phyloP scores from a whole-genome alignment of 208 protist species.

The Leishmania mexicana region DNA sequence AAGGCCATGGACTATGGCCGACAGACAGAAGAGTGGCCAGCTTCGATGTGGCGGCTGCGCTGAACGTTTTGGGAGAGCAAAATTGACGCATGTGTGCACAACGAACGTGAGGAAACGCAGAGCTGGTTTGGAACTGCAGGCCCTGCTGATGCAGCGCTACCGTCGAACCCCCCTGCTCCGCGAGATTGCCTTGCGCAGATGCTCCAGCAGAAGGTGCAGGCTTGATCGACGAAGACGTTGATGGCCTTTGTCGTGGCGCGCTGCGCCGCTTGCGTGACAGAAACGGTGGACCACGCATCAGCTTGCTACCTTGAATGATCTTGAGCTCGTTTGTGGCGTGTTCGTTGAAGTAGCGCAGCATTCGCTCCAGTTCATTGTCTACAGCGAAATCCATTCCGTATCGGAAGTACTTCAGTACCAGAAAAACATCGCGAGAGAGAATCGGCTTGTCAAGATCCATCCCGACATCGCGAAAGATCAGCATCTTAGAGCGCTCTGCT shows the following conservation, averaged over 20 bases:
- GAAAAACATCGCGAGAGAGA: conserved; percentile 85
- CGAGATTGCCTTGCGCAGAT: not conserved
- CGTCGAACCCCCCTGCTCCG: not conserved
- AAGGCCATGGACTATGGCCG: conserved; percentile 29
- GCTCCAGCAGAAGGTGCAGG: not conserved
- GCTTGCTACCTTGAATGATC: conserved; percentile 88
- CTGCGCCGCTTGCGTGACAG: conserved; percentile 51
- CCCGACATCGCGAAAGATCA: conserved; percentile 87
- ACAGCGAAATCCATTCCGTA: conserved; percentile 88
- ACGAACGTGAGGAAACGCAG: conserved; percentile 51
- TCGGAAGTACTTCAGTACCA: conserved; percentile 88
- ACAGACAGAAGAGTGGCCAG: conserved; percentile 20
- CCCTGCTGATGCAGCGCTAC: conserved; percentile 12
- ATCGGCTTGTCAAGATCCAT: conserved; percentile 92
- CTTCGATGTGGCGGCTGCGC: not conserved
- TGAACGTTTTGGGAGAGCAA: conserved; percentile 29
- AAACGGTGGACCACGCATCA: conserved; percentile 80
- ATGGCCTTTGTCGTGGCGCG: not conserved
- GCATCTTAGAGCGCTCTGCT: conserved; percentile 69
- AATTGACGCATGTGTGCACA: conserved; percentile 64
- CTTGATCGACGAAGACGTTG: not conserved
- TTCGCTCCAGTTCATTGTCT: conserved; percentile 88
- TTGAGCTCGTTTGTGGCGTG: conserved; percentile 88
- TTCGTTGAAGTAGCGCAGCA: conserved; percentile 91
- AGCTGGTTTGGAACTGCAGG: conserved; percentile 43